phyloP scores from a whole-genome alignment of 1,284 basidiomycete species.

The Somion occarium region DNA sequence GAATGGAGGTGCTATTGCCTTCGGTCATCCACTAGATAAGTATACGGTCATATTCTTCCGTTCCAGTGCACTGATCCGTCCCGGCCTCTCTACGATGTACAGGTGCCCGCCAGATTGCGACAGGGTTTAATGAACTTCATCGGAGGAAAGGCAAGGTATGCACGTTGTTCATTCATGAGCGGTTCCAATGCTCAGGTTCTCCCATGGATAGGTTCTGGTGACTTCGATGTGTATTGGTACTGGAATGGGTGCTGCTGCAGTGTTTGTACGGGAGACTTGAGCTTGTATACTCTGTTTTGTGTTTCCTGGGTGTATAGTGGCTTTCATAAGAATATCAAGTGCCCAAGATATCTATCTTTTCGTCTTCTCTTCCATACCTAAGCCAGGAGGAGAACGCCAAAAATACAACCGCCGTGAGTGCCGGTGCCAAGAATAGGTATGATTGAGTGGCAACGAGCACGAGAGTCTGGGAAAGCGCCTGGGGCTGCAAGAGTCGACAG shows the following conservation, averaged over 20 bases:
- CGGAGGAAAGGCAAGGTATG: conserved; percentile 74
- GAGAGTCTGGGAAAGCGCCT: background rate
- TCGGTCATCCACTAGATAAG: conserved; percentile 86
- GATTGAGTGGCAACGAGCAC: background rate
- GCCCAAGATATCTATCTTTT: background rate
- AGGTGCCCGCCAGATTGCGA: conserved; percentile 84
- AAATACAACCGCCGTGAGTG: background rate
- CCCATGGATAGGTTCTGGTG: conserved; percentile 51
- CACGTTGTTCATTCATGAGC: background rate
- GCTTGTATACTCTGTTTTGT: background rate
- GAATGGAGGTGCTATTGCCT: conserved; percentile 86
- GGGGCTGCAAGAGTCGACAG: background rate
- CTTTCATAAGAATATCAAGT: background rate
- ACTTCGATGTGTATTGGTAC: conserved; percentile 87
- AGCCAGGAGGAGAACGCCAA: too few species aligned
- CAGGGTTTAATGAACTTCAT: conserved; percentile 79
- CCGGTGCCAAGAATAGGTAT: background rate
- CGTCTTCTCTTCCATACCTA: too few species aligned
- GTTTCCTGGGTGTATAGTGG: background rate
- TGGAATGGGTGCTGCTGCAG: conserved; percentile 77
- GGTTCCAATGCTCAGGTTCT: conserved; percentile 3
- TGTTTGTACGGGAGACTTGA: conserved; percentile 28
- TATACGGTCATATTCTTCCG: conserved; percentile 20
- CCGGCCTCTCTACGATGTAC: conserved; percentile 62
- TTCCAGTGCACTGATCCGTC: conserved; percentile 17